phyloP scores from a whole-genome alignment of 78 protist species.

The Dictyostelium purpureum region DNA sequence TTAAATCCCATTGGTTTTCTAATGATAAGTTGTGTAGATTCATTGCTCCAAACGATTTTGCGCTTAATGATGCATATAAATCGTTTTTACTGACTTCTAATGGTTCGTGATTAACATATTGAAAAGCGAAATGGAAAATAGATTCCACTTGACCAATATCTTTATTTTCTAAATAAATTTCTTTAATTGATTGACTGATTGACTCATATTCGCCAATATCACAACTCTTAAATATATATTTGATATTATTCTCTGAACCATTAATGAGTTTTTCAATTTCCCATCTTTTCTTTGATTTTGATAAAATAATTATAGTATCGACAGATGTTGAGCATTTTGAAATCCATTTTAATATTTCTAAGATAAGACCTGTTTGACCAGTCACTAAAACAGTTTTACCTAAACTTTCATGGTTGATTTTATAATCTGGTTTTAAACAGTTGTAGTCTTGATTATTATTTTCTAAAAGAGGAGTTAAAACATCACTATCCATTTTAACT shows the following conservation, averaged over 20 bases:
- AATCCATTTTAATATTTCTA: not conserved
- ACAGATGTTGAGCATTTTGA: not conserved
- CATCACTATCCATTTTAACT: too few relatives aligned
- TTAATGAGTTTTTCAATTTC: not conserved
- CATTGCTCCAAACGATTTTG: conserved; percentile 81
- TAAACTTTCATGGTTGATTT: not conserved
- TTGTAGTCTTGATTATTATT: not conserved
- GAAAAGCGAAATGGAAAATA: not conserved
- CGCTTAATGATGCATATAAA: not conserved
- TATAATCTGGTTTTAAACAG: not conserved
- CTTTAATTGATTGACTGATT: not conserved
- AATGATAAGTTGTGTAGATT: conserved; percentile 43
- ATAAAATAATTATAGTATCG: not conserved
- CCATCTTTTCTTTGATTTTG: conserved; percentile 11
- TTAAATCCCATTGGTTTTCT: not conserved
- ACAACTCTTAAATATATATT: not conserved
- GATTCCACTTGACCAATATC: not conserved
- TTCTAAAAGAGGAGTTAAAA: not conserved
- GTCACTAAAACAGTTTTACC: not conserved
- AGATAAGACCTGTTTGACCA: not conserved
- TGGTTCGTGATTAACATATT: not conserved
- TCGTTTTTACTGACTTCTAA: not conserved
- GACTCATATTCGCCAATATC: not conserved
- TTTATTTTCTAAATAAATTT: not conserved
- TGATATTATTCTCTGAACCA: not conserved